Evolutionary conservation across 441 rosid species (phyloP), one percentile per base, ranked within the genome.

Genomic region (Syzygium malaccense): DNA sequence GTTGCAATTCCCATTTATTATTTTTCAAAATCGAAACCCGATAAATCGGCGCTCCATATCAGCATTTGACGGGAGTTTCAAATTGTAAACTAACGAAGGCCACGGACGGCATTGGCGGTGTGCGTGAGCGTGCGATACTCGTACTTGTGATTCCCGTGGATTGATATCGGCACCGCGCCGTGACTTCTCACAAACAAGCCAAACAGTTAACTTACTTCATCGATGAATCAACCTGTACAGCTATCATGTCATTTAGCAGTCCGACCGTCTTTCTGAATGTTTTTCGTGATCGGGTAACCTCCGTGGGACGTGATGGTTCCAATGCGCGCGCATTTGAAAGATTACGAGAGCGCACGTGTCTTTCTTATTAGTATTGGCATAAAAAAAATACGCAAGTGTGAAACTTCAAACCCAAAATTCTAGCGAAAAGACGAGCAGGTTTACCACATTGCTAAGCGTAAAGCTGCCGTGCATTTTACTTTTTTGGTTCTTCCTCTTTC

Each of bases 311-410:
- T 0, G 33, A 15, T 2, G 8, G n/a, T 60, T 60, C n/a, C 66
- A 28, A 5, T 60, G 18, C 18, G 1, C 28, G 7, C 14, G 15
- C 68, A 0, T 60, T 60, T 6, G 18, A 60, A 25, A 60, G 8
- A 60, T 15, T 14, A 7, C 4, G 0, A 17, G 4, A 14, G 33
- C 5, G 10, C 4, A 14, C 33, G 0, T 2, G 19, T 62, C 68
- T 8, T 1, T 62, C 68, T n/a, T 7, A 14, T 62, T 14, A 62
- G 17, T 62, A 62, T 62, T 14, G 68, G 8, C 2, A 8, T 62
- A 14, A 2, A 15, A 15, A 62, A 30, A 62, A 3, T 15, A 8
- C 30, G 33, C 68, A 6, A 62, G 8, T 14, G 7, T 30, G 33
- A 2, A 14, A 19, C n/a, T 14, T n/a, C 7, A 13, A n/a, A 62